Evolutionary conservation across 2,329 filamentous ascomycete genomes (phyloP), one percentile per base, ranked within the genome.

Genomic region (Raffaelea ambrosiae): DNA sequence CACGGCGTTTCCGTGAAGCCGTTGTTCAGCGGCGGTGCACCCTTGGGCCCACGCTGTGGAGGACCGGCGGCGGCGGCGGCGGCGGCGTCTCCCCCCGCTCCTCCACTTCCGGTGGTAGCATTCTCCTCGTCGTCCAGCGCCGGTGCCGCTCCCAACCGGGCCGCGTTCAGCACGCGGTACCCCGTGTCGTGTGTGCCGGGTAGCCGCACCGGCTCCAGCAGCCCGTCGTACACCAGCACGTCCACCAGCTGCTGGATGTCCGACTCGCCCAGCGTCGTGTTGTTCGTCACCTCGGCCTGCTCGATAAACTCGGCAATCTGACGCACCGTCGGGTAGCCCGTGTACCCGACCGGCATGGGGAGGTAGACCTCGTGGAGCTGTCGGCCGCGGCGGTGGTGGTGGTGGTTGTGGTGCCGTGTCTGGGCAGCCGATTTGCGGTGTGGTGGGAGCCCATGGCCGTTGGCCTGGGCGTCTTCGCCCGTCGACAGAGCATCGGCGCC

Each of bases 1-100:
- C 93, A 98, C 1, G 93, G 93, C 3, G 85, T 83, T 63, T 96
- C 89, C 2, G 87, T 94, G 55, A 91, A 80, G 3, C 86, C 86
- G 57, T 90, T 95, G 55, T 74, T 59, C 46, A 67, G 67, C 16
- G 70, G 65, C 44, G 69, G 48, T 57, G 71, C 4, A 33, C 66
- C 71, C 44, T 61, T 56, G 13, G 52, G 51, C 26, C 26, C 26
- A 7, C 26, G 26, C 26, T 29, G 26, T 7, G 26, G 26, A 7
- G 54, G 53, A 31, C 10, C 35, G 38, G 11, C 46, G 38, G 18
- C 43, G 7, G 13, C 21, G 47, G 46, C 47, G 48, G 50, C 29
- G 50, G 40, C 42, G 54, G 48, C 50, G 58, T 53, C 39, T 51
- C 48, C 41, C 53, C 43, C 57, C 55, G 35, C n/a, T n/a, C n/a